Percentiles rank a stretch among this genome's conserved stretches.
Evolutionary conservation across 2,329 filamentous ascomycete species (phyloP).

Genomic region (Polytolypa hystricis): DNA sequence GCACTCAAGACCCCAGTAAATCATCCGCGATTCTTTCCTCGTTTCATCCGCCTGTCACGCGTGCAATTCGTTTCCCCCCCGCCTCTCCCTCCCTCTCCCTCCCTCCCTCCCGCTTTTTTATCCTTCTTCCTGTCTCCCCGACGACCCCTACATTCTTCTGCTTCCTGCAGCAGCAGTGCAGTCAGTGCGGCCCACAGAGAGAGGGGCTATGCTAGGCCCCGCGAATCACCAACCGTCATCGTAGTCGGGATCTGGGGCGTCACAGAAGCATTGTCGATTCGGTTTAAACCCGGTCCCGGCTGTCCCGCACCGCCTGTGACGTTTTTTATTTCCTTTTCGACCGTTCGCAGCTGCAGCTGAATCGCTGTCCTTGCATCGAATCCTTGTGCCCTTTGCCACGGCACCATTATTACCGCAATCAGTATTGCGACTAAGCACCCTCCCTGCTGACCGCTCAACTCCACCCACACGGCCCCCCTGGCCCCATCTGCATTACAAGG

Average conservation of each 20-base stretch:
- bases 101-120: slow-evolving; percentile 1
- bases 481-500: neutral
- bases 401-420: too few species aligned
- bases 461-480: slow-evolving; percentile 6
- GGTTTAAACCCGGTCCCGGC: slow-evolving; percentile 2
- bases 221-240: slow-evolving; percentile 1
- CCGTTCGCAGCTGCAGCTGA: slow-evolving; percentile 5
- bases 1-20: too few species aligned
- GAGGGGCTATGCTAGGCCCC: slow-evolving; percentile 5
- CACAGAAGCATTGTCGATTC: slow-evolving; percentile 2
- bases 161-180: neutral
- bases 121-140: neutral
- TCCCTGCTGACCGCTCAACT: slow-evolving; percentile 10
- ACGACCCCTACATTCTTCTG: neutral
- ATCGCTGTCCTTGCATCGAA: slow-evolving; percentile 4
- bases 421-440: neutral
- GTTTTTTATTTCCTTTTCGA: neutral
- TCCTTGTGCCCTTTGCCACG: too few species aligned
- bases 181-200: neutral
- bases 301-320: slow-evolving; percentile 1
- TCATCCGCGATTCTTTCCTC: too few species aligned
- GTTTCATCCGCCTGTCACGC: too few species aligned
- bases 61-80: slow-evolving; percentile 1
- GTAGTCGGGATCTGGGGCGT: slow-evolving; percentile 1
- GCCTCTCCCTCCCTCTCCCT: neutral